Base-by-base conservation (phyloP, 495 filamentous ascomycete genomes). In the Talaromyces wortmannii region DNA sequence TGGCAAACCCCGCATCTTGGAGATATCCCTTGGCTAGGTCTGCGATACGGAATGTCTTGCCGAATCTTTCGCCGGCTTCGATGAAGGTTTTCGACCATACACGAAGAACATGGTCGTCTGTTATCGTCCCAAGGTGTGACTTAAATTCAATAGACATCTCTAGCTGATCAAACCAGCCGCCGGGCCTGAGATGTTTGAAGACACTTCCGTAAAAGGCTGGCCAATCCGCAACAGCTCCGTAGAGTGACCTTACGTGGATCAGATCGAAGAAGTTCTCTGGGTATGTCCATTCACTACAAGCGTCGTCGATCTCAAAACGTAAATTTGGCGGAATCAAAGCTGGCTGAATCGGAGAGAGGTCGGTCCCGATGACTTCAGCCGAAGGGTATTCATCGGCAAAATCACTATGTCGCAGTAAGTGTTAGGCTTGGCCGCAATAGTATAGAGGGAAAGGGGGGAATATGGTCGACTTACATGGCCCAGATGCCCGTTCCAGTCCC, bases 111-210 rank as follows among this genome's bases (percentile, higher is more conserved):
- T 83, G 78, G 44, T 78, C 73, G 5, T 67, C 52, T 71, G 58
- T 62, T 59, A 86, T 75, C 31, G 67, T 76, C 16, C 61, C 72
- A 58, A 81, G 78, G 53, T 76, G 70, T 13, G 78, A 76, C 40
- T 69, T 62, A 4, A 77, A 75, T 18, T 63, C 68, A 48, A 81
- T 75, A 18, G 70, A 61, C 23, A 80, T 73, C 57, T 85, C 82
- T 45, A 81, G 77, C 32, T 85, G 70, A 60, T 89, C 85, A 49
- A 86, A 70, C 67, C 82, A 88, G 59, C 83, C 87, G 13, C 87
- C 86, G 0, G 86, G 87, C 50, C 80, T 79, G 11, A 84, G 66
- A 59, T 66, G 66, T 29, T 61, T 60, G 50, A 61, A 65, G 30
- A 60, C 66, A 57, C 74, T 61, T 49, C 56, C 56, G 52, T 72